Evolutionary conservation across 257 asterid genomes (phyloP).

Genomic region (Verbascum thapsus): DNA sequence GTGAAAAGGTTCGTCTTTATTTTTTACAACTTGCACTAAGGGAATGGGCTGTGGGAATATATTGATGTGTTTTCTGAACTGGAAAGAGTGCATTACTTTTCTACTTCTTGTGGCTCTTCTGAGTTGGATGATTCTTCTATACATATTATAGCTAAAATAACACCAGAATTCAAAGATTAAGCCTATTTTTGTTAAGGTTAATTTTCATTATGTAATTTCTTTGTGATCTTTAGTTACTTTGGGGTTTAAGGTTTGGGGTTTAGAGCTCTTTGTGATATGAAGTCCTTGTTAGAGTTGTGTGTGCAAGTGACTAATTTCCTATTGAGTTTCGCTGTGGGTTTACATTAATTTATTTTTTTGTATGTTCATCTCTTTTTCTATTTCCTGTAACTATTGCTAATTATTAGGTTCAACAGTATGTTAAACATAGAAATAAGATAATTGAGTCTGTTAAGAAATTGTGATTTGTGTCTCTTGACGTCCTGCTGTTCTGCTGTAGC

Average conservation of each 20-base stretch:
- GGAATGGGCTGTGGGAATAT: neutral
- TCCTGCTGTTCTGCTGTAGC: too few relatives aligned
- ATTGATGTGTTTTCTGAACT: neutral
- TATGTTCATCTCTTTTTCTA: too few relatives aligned
- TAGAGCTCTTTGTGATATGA: too few relatives aligned
- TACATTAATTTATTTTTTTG: too few relatives aligned
- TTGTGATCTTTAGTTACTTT: neutral
- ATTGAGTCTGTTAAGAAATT: too few relatives aligned
- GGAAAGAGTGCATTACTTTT: neutral
- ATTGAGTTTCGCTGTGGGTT: too few relatives aligned
- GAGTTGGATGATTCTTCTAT: neutral
- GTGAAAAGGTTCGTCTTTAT: constrained; percentile 44
- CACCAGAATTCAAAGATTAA: neutral
- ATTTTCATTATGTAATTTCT: neutral
- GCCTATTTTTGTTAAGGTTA: neutral
- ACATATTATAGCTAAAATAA: neutral
- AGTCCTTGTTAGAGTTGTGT: neutral
- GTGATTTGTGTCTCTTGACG: too few relatives aligned
- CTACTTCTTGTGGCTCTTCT: neutral
- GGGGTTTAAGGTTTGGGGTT: neutral
- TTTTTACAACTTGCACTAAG: neutral
- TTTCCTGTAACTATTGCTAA: too few relatives aligned
- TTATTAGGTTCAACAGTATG: too few relatives aligned
- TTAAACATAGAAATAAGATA: too few relatives aligned
- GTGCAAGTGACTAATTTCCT: neutral